phyloP scores from a whole-genome alignment of 1,284 basidiomycete species.

The Puccinia polysora region DNA sequence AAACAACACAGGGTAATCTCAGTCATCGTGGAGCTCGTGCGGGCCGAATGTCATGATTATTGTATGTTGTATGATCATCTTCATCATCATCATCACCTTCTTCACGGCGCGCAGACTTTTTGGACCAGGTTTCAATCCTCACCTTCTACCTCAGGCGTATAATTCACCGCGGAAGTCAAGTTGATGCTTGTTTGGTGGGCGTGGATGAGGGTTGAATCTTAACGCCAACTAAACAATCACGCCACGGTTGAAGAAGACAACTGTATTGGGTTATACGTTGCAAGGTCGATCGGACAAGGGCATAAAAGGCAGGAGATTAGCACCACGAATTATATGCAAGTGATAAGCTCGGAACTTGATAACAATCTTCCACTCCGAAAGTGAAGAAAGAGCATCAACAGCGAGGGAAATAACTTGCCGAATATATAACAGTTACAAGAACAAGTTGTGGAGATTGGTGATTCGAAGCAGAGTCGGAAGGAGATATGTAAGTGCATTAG shows the following conservation, averaged over 20 bases:
- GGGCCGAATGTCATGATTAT: too few species aligned
- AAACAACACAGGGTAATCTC: not conserved
- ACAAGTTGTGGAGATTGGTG: not conserved
- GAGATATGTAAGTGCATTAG: not conserved
- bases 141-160: too few species aligned
- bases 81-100: too few species aligned
- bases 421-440: not conserved
- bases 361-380: too few species aligned
- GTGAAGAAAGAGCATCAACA: not conserved
- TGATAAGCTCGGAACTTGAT: too few species aligned
- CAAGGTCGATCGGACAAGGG: too few species aligned
- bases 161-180: slow-evolving; percentile 11
- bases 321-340: too few species aligned
- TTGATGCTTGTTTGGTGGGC: not conserved
- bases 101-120: too few species aligned
- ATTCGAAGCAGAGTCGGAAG: not conserved
- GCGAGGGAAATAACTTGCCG: not conserved
- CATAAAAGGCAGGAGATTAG: too few species aligned
- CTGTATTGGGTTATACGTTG: not conserved
- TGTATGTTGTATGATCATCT: too few species aligned
- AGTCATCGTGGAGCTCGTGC: too few species aligned
- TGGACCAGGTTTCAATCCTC: too few species aligned
- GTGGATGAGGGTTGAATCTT: not conserved
- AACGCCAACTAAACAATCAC: slow-evolving; percentile 11
- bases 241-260: slow-evolving; percentile 1